Evolutionary conservation across 2,329 filamentous ascomycete genomes (phyloP).

Genomic region (Claviceps sp.): DNA sequence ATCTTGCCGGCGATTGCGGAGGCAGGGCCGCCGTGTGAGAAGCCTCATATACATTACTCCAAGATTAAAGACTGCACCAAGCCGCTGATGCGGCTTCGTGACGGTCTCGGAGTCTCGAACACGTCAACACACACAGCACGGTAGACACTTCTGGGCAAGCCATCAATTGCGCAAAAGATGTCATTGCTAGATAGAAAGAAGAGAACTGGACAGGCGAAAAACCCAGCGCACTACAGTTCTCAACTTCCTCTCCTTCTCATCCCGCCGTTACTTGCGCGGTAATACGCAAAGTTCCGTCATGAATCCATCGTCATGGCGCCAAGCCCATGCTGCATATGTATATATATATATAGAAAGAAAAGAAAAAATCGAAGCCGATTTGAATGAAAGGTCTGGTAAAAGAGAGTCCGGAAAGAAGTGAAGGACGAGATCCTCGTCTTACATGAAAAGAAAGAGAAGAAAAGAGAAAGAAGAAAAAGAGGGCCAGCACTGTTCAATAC

Average conservation of each 20-base stretch:
- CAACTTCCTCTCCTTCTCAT: slow-evolving; percentile 2
- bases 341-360: background rate
- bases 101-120: no score
- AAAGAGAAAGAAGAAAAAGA: slow-evolving; percentile 11
- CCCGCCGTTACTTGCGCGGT: slow-evolving; percentile 2
- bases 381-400: background rate
- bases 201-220: slow-evolving; percentile 1
- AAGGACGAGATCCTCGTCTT: slow-evolving; percentile 6
- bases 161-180: background rate
- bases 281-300: slow-evolving; percentile 7
- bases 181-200: background rate
- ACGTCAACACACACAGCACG: background rate
- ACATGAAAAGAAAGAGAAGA: slow-evolving; percentile 7
- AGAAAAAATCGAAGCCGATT: background rate
- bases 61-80: no score
- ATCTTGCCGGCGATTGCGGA: no score
- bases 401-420: background rate
- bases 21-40: no score
- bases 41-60: no score
- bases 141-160: background rate
- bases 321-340: slow-evolving; percentile 6
- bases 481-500: slow-evolving; percentile 20
- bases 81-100: no score
- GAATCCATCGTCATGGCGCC: slow-evolving; percentile 9
- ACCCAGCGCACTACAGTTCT: slow-evolving; percentile 8